Evolutionary conservation across 768 basidiomycete genomes (phyloP), one percentile per base, ranked within the genome.

Genomic region (Auriscalpium vulgare): DNA sequence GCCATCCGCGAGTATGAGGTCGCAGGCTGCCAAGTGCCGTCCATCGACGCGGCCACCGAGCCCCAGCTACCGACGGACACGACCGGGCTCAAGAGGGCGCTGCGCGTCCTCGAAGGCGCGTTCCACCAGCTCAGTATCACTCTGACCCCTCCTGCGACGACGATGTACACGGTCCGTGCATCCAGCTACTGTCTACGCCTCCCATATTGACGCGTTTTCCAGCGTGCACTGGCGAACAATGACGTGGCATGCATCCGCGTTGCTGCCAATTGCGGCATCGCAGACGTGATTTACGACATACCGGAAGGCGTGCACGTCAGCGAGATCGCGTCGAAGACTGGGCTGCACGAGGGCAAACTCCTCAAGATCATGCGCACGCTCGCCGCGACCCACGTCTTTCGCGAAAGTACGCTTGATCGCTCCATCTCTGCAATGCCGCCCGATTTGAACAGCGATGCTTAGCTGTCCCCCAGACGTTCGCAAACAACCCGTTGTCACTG

Each of bases 401-500:
- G 43, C 1, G 70, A 71, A 66, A 65, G 71, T 60, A 45, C 48
- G 48, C 53, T 4, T 4, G 29, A 29, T 29, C 7, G 21, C 45
- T 4, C 14, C 1, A 48, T 14, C 10, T 38, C 14, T 38, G 1
- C 2, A 29, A 7, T 7, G 5, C 4, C 29, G 29, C 29, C 7
- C 7, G 4, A 17, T 37, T 7, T 19, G 9, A 11, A 40, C 5
- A 10, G 21, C 17, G 2, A 37, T 0, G 29, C 10, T 13, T 37
- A 51, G 50, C 21, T 5, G 37, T 58, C 9, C 60, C 61, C 8
- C 63, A 70, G 14, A 54, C 54, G 0, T 72, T 69, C 57, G 65
- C 69, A 9, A 72, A 71, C 54, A 72, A 68, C 47, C 71, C 68
- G 16, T 61, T 71, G 21, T 72, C 71, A 3, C 61, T 69, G 9